Evolutionary conservation across 306 rosid genomes (phyloP), one percentile per base, ranked within the genome.

Genomic region (Trifolium dubium): DNA sequence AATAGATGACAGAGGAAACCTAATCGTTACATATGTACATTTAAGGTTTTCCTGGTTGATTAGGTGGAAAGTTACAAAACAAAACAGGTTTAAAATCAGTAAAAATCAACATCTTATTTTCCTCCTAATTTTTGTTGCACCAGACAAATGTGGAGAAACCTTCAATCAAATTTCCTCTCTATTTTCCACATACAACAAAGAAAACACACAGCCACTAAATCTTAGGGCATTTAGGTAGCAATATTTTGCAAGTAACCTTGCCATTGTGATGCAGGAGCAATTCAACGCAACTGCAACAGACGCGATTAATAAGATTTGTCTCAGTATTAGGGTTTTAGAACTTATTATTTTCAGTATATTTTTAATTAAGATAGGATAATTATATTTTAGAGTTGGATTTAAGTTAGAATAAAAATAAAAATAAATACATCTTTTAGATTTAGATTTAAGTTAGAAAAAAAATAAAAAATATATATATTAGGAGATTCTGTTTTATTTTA

Each of bases 1-100:
- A 62, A 37, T 17, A 64, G 50, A 64, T 17, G 4, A 51, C 30
- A 63, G 43, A 62, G 5, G 29, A 64, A 64, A 37, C 68, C 68
- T 63, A 17, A 37, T 63, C 4, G 8, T 37, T 63, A 2, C 69
- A 56, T 4, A 2, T 29, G 34, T 2, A 28, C 8, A 10, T 23
- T 8, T 19, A 69, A 49, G 15, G 9, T 35, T 47, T 53, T 40
- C 34, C 18, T 54, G n/a, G 59, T 35, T 9, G 13, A 74, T 9
- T 8, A 50, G 28, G 43, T 46, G 23, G 43, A 37, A 40, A 19
- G 70, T 9, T 37, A 34, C 56, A 37, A 63, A 49, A 63, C 31
- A 35, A 13, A 61, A 32, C 43, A 19, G 41, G 37, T 6, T 46
- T 44, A 73, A 61, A 61, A 46, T 31, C 40, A 5, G 39, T 63